Conservation (phyloP, 2,329 filamentous ascomycete genomes). For the Fusarium sp. region DNA sequence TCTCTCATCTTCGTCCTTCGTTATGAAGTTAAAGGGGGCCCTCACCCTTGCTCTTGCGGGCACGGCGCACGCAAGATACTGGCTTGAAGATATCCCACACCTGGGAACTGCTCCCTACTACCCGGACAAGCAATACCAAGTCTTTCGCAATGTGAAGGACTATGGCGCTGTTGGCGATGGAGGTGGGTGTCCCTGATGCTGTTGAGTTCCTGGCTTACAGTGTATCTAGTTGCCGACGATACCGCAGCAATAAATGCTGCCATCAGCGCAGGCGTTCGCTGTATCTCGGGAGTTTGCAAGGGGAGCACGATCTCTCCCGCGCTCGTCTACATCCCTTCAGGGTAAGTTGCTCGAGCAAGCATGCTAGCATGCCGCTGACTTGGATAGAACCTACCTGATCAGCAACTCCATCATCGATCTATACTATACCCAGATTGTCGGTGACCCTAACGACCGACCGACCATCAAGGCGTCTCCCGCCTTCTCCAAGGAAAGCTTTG, state of each 20-base stretch:
- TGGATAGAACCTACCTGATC: conserved; percentile 72
- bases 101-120: conserved; percentile 45
- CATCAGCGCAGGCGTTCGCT: conserved; percentile 41
- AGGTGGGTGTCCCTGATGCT: conserved; percentile 22
- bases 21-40: conserved; percentile 31
- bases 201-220: not conserved
- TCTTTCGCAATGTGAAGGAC: conserved; percentile 48
- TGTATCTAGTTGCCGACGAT: conserved; percentile 40
- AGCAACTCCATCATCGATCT: conserved; percentile 77
- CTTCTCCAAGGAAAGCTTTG: conserved; percentile 57
- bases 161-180: conserved; percentile 47
- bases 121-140: conserved; percentile 42
- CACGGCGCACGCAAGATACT: conserved; percentile 30
- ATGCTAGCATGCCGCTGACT: conserved; percentile 8
- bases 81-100: conserved; percentile 46
- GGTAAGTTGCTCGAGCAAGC: conserved; percentile 43
- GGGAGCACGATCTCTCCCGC: conserved; percentile 52
- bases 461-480: conserved; percentile 64
- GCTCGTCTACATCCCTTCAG: conserved; percentile 53
- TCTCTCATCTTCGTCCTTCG: not conserved
- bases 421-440: conserved; percentile 84
- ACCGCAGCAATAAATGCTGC: conserved; percentile 46
- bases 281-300: conserved; percentile 41
- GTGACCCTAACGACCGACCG: conserved; percentile 71
- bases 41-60: conserved; percentile 27